A percentile compares a stretch with the other conserved stretches of the same genome.
phyloP scores from a whole-genome alignment of 1,139 yeast species.

The Candida tetrigidarum region DNA sequence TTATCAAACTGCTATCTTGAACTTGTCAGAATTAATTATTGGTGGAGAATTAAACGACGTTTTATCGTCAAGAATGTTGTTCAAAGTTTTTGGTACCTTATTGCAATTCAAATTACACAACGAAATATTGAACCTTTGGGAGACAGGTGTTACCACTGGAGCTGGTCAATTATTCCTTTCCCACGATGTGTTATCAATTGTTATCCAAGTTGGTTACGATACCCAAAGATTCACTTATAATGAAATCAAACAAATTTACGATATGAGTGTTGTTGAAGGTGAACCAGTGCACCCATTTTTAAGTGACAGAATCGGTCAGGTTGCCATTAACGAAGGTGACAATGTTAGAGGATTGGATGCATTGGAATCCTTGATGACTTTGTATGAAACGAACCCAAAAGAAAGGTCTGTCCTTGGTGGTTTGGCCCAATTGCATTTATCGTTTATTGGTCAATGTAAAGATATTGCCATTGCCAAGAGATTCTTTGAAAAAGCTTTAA shows the following conservation, averaged over 20 bases:
- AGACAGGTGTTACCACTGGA: conserved; percentile 41
- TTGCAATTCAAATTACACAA: conserved; percentile 36
- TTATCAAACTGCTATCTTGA: conserved; percentile 38
- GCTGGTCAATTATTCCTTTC: conserved; percentile 38
- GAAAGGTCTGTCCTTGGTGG: conserved; percentile 26
- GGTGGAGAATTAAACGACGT: conserved; percentile 35
- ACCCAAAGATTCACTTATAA: conserved; percentile 64
- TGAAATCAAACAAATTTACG: conserved; percentile 48
- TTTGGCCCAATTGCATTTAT: conserved; percentile 66
- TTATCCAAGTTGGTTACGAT: conserved; percentile 69
- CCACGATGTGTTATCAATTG: conserved; percentile 70
- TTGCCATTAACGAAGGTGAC: conserved; percentile 45
- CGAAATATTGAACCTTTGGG: conserved; percentile 48
- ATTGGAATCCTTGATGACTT: conserved; percentile 40
- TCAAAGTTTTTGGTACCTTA: conserved; percentile 29
- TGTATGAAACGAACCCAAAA: conserved; percentile 26
- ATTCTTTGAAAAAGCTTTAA: conserved; percentile 74
- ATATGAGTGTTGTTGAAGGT: conserved; percentile 33
- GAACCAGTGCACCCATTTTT: conserved; percentile 29
- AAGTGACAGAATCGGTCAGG: conserved; percentile 43
- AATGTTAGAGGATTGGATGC: conserved; percentile 44
- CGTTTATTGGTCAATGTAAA: conserved; percentile 81
- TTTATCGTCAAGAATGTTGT: conserved; percentile 28
- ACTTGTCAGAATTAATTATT: conserved; percentile 34
- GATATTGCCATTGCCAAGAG: conserved; percentile 73